Evolutionary conservation across 352 stramenopile genomes (phyloP).

Genomic region (Elongisporangium prolatum): DNA sequence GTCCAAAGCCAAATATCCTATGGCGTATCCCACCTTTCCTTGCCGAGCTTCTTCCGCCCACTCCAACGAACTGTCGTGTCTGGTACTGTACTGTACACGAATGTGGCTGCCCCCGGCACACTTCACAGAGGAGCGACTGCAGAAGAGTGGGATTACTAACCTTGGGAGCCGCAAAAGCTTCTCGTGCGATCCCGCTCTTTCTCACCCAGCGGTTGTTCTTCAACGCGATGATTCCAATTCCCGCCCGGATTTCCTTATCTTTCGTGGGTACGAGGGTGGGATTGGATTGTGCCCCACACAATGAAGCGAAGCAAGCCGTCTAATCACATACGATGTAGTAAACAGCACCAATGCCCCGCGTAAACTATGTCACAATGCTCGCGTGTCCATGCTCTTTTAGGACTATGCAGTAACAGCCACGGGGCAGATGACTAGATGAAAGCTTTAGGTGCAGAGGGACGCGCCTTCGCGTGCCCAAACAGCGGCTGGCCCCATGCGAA

Average conservation of each 20-base stretch:
- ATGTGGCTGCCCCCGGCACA: neutral
- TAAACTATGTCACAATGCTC: neutral
- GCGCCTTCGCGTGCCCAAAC: neutral
- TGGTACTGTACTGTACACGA: neutral
- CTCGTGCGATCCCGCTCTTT: neutral
- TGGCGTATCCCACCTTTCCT: neutral
- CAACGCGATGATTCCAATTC: neutral
- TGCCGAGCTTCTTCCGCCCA: neutral
- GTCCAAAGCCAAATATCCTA: neutral
- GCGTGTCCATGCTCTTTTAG: neutral
- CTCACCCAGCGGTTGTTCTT: neutral
- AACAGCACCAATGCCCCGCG: neutral
- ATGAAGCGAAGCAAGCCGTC: neutral
- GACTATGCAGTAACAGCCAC: too few relatives aligned
- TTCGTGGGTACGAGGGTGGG: neutral
- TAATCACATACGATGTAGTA: neutral
- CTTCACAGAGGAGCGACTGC: neutral
- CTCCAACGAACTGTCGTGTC: neutral
- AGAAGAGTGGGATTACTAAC: neutral
- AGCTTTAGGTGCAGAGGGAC: neutral
- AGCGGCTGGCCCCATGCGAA: neutral
- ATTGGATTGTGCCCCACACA: neutral
- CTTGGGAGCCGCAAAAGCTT: neutral
- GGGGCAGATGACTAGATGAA: neutral
- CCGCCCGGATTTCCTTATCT: neutral